Evolutionary conservation across 1,284 basidiomycete genomes (phyloP).

Genomic region (Rhodotorula sp.): DNA sequence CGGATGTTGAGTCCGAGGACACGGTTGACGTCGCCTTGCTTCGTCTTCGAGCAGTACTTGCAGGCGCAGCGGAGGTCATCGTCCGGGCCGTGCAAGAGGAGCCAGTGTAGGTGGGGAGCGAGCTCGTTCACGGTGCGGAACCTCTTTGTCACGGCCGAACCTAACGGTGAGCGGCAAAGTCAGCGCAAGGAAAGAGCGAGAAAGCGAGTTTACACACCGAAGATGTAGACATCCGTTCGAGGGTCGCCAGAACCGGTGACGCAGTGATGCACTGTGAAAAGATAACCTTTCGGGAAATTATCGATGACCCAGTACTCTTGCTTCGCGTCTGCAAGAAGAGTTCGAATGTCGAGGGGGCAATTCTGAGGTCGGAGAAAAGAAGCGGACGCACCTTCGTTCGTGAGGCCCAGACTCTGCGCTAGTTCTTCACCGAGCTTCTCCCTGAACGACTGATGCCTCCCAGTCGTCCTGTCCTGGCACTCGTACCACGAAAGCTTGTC

Average conservation of each 20-base stretch:
- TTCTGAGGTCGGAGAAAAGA: too few species aligned
- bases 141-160: slow-evolving; percentile 53
- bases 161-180: slow-evolving; percentile 42
- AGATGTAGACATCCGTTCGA: slow-evolving; percentile 72
- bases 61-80: slow-evolving; percentile 61
- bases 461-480: background rate
- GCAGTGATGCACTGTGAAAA: slow-evolving; percentile 71
- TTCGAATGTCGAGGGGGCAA: background rate
- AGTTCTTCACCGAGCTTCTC: slow-evolving; percentile 10
- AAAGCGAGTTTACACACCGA: slow-evolving; percentile 53
- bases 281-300: slow-evolving; percentile 64
- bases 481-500: slow-evolving; percentile 26
- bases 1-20: slow-evolving; percentile 56
- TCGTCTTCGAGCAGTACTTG: slow-evolving; percentile 65
- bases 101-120: slow-evolving; percentile 74
- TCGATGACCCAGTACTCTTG: slow-evolving; percentile 61
- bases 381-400: background rate
- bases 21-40: slow-evolving; percentile 65
- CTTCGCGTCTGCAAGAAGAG: slow-evolving; percentile 15
- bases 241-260: slow-evolving; percentile 50
- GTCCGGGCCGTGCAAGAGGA: slow-evolving; percentile 59
- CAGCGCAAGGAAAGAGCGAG: background rate
- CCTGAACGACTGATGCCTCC: slow-evolving; percentile 3
- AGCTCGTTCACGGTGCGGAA: slow-evolving; percentile 78
- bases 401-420: slow-evolving; percentile 2